phyloP scores from a whole-genome alignment of 306 rosid species.

The Acacia confusa region DNA sequence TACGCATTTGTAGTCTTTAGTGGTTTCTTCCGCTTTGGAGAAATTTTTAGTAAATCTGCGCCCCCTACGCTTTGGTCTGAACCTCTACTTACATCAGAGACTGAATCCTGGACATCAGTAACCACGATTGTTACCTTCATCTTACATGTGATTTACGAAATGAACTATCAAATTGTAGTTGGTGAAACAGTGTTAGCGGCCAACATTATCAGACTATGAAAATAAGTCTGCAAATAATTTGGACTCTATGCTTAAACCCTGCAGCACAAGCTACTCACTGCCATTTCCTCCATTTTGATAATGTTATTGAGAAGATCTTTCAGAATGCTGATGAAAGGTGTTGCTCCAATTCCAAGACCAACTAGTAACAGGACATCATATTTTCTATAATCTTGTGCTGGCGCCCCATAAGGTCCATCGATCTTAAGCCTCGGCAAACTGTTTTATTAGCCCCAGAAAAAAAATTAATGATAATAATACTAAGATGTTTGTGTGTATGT shows the following conservation, averaged over 20 bases:
- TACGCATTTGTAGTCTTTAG: constrained; percentile 93
- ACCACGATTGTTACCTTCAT: constrained; percentile 16
- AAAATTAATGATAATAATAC: background rate
- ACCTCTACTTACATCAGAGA: constrained; percentile 60
- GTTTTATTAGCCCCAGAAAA: constrained; percentile 17
- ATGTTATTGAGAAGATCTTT: constrained; percentile 93
- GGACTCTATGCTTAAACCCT: constrained; percentile 1
- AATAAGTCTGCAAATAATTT: background rate
- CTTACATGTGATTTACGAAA: background rate
- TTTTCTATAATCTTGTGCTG: constrained; percentile 89
- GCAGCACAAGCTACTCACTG: constrained; percentile 61
- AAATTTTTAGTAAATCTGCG: constrained; percentile 49
- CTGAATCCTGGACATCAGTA: constrained; percentile 57
- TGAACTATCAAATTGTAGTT: constrained; percentile 12
- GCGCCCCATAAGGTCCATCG: constrained; percentile 98
- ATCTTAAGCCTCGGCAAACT: constrained; percentile 94
- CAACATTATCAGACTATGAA: background rate
- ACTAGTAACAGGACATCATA: constrained; percentile 93
- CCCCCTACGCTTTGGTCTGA: constrained; percentile 63
- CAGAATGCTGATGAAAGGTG: constrained; percentile 95
- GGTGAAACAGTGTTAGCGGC: background rate
- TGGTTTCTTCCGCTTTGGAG: constrained; percentile 67
- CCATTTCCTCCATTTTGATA: constrained; percentile 91
- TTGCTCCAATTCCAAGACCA: constrained; percentile 98
- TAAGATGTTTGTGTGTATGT: background rate